Evolutionary conservation across 1,284 basidiomycete genomes (phyloP), one percentile per base, ranked within the genome.

Genomic region (Tylopilus orsonianus): DNA sequence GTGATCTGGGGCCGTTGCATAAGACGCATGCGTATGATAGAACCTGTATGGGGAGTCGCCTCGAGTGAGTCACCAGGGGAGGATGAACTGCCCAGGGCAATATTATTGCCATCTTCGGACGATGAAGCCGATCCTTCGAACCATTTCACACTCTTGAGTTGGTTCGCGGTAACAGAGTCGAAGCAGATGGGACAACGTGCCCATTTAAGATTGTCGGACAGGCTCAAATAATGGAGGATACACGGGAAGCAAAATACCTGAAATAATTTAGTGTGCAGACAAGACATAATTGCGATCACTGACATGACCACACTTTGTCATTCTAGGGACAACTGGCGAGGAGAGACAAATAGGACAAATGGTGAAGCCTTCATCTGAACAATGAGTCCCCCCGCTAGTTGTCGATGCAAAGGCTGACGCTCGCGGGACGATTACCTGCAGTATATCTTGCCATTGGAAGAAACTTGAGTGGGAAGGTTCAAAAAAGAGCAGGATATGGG

Each of bases 251-350:
- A 94, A 67, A 85, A 95, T 39, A 92, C 83, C 89, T 92, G 58
- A 40, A 30, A 24, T 20, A 14, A 27, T 46, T 55, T 52, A 59
- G 56, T 49, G 40, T 43, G 35, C 33, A 44, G 46, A 49, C 35
- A 50, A 26, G 53, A 55, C 14, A 57, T 33, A 43, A 46, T 24
- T 44, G 44, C 44, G 24, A 53, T 45, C 19, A 84, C 90, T 71
- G 62, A 96, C 93, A 79, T 97, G 95, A 50, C 94, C 95, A 59
- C 94, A 97, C 74, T 92, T 93, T 40, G 94, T 97, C 91, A 98
- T 98, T 40, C 97, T 79, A 14, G 96, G 92, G 16, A 93, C 93
- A 35, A 86, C 85, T 5, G 95, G 96, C 42, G 90, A 79, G 37
- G 89, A 89, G 37, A 99, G 78, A 71, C 96, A 99, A 56, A 99